Percentiles rank a stretch among this genome's conserved stretches.
Conservation (phyloP, 202 grass and related monocot genomes). For the Saccharum hybrid region DNA sequence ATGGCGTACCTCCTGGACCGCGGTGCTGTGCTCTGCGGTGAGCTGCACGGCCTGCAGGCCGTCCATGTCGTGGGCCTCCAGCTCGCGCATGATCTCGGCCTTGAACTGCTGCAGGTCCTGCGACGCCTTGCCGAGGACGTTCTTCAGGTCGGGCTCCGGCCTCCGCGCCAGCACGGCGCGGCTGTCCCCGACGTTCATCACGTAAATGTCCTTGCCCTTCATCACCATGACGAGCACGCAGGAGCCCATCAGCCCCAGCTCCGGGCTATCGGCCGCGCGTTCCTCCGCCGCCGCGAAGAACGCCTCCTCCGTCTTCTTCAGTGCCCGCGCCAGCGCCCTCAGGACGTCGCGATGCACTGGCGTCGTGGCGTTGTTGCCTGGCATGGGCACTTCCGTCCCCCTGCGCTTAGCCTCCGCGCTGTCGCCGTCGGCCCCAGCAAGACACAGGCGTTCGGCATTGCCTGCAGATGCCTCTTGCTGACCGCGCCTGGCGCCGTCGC, state of each 20-base stretch:
- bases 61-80: slow-evolving; percentile 53
- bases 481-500: background rate
- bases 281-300: slow-evolving; percentile 74
- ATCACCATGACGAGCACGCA: slow-evolving; percentile 87
- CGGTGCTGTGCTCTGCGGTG: slow-evolving; percentile 72
- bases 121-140: slow-evolving; percentile 55
- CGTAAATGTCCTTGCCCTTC: slow-evolving; percentile 73
- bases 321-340: slow-evolving; percentile 55
- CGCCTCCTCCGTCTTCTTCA: slow-evolving; percentile 72
- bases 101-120: slow-evolving; percentile 54
- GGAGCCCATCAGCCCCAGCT: slow-evolving; percentile 82
- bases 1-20: slow-evolving; percentile 48
- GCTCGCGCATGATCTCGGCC: slow-evolving; percentile 62
- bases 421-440: background rate
- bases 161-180: slow-evolving; percentile 70
- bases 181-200: slow-evolving; percentile 97
- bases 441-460: slow-evolving; percentile 31
- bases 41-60: slow-evolving; percentile 72
- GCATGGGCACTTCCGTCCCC: background rate
- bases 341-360: slow-evolving; percentile 52
- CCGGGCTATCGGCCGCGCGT: slow-evolving; percentile 51
- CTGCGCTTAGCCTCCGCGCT: slow-evolving; percentile 29
- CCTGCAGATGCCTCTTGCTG: background rate
- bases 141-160: slow-evolving; percentile 53
- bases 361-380: background rate